Conservation (phyloP, 768 basidiomycete genomes). For the Mycena sanguinolenta region DNA sequence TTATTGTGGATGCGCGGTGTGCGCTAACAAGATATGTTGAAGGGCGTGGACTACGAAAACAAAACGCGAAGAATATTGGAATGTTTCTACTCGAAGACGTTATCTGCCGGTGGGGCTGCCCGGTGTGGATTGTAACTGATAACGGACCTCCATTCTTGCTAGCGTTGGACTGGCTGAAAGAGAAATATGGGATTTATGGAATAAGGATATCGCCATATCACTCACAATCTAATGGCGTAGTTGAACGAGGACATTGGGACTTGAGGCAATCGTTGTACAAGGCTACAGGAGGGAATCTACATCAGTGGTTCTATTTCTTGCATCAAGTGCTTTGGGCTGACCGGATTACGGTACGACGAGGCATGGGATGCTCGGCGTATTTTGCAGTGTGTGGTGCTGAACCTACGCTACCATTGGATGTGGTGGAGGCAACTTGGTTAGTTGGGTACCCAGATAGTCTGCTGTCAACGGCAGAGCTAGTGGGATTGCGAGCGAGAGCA, state of each 20-base stretch:
- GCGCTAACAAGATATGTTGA: background rate
- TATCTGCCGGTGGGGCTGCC: slow-evolving; percentile 2
- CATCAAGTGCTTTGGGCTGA: slow-evolving; percentile 36
- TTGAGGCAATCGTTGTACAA: background rate
- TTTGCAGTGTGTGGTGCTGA: slow-evolving; percentile 38
- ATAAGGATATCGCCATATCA: background rate
- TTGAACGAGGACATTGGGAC: background rate
- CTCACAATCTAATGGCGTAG: background rate
- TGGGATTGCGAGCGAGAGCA: slow-evolving; percentile 35
- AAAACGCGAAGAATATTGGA: background rate
- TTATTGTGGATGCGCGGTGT: slow-evolving; percentile 33
- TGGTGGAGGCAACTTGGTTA: slow-evolving; percentile 46
- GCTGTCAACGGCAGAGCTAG: slow-evolving; percentile 34
- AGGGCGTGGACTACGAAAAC: background rate
- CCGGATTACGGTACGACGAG: slow-evolving; percentile 28
- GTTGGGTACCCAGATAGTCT: slow-evolving; percentile 25
- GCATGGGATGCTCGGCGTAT: slow-evolving; percentile 39
- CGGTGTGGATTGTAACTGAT: background rate
- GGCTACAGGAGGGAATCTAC: background rate
- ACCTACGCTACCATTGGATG: slow-evolving; percentile 40
- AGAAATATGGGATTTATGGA: background rate
- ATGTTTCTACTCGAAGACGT: background rate
- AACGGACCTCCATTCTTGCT: background rate
- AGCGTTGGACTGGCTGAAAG: background rate
- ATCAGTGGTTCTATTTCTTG: background rate